Evolutionary conservation across 805 yeast genomes (phyloP).

Genomic region (Nakazawaea ernobii): DNA sequence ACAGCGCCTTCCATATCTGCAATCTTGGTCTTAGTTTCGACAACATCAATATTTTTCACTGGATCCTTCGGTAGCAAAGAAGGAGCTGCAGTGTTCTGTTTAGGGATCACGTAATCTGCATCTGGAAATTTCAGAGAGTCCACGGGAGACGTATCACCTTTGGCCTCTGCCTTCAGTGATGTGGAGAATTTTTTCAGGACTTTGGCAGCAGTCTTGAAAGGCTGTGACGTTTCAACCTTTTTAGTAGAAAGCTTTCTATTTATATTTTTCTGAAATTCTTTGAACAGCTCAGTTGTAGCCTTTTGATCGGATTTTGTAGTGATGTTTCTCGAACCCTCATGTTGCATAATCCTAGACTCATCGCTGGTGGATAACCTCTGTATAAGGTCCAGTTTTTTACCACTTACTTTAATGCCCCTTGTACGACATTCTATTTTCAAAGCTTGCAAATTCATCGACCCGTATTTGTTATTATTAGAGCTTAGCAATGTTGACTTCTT

Average conservation of each 20-base stretch:
- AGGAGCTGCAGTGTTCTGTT: constrained; percentile 19
- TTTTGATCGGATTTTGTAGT: constrained; percentile 13
- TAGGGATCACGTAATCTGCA: constrained; percentile 19
- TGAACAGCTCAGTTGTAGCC: neutral
- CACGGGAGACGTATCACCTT: constrained; percentile 53
- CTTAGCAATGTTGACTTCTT: constrained; percentile 24
- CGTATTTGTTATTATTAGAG: constrained; percentile 19
- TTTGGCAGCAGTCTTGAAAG: no score
- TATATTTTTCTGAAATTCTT: constrained; percentile 4
- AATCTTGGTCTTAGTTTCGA: constrained; percentile 7
- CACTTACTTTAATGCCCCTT: constrained; percentile 57
- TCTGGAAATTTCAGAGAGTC: constrained; percentile 49
- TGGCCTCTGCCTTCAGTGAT: constrained; percentile 28
- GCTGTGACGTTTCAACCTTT: neutral
- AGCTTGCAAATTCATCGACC: constrained; percentile 44
- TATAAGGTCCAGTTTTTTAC: constrained; percentile 53
- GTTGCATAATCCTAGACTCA: neutral
- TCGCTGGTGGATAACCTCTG: constrained; percentile 23
- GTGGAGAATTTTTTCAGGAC: constrained; percentile 15
- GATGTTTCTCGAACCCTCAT: constrained; percentile 1
- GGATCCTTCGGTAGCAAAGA: constrained; percentile 20
- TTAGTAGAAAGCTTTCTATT: constrained; percentile 1
- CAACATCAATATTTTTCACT: neutral
- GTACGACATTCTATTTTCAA: constrained; percentile 54
- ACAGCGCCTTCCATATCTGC: constrained; percentile 11